Base-by-base conservation (phyloP, 2,329 filamentous ascomycete genomes). In the Fusarium guadeloupense region DNA sequence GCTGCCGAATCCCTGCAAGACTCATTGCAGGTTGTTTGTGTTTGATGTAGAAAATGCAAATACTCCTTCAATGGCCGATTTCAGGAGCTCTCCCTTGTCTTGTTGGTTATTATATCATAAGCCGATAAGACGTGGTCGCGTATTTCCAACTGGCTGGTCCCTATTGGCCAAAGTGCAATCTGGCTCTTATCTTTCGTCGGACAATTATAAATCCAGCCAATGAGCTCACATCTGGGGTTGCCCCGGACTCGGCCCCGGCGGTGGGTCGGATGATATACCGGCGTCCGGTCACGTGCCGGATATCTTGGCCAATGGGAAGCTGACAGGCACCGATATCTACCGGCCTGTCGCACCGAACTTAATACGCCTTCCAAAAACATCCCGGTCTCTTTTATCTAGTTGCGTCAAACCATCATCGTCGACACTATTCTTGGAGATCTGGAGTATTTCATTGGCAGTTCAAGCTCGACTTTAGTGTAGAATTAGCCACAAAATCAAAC, bases 271-370 rank as follows among this genome's bases (percentile, higher is more conserved):
- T n/a, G 37, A 33, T 5, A 30, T 20, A 21, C 59, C 48, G 48
- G 48, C 48, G 23, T 38, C 59, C 59, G 59, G 48, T 62, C 59
- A 62, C 59, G 59, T 62, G 59, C 40, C 59, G 46, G 53, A n/a
- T 33, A 1, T 19, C 16, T n/a, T 4, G 20, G 21, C 55, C 55
- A 59, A 59, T 35, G 5, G 17, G 17, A 14, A 6, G 12, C 52
- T 21, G 45, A 9, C 5, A 21, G 6, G 1, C 47, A 38, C 49
- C 59, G 59, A 60, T 44, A 41, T 40, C 34, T 64, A 28, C 48
- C 59, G 59, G 48, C 49, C 3, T 25, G 14, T 25, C 37, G 25
- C 30, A 23, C 55, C 56, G 56, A 60, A 55, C 21, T 4, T 16
- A 14, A 41, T 30, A 61, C 57, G 56, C 57, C 56, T 49, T 60